Evolutionary conservation across 768 basidiomycete genomes (phyloP), one percentile per base, ranked within the genome.

Genomic region (Calocybe gangraenosa): DNA sequence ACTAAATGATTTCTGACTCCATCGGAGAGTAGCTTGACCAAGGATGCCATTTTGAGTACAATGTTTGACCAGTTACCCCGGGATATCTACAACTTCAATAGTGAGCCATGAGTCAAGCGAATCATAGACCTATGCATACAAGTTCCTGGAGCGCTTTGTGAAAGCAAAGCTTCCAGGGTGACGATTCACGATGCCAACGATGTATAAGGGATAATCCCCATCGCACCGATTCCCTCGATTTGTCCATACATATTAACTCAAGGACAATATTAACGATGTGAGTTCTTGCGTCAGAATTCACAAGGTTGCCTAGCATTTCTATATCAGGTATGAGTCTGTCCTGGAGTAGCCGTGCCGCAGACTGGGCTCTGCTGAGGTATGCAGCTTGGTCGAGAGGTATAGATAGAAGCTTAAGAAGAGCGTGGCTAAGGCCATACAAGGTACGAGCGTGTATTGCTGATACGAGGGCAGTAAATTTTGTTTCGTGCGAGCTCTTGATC

Each of bases 281-380:
- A 17, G 59, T 60, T 49, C 68, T 65, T 17, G 68, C 63, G 17
- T 75, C 73, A 2, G 55, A 37, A 13, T 59, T 47, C 40, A 48
- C 51, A 8, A 37, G 53, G 37, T 55, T 44, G 32, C 58, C 59
- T 37, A 83, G 55, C 3, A 60, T 58, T 13, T 71, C 68, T 1
- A 76, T 59, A 50, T 79, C 77, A 3, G 75, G 74, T 3, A 84
- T 61, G 17, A 79, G 63, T 22, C 72, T 70, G 13, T 62, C 71
- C 31, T 73, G 67, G 8, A 81, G 48, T 5, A 76, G 19, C 3
- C 54, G 47, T 7, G 71, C 57, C 13, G 75, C 60, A 25, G 62
- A 51, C 13, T 60, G 55, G 1, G 58, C 62, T 44, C 73, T 45
- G 10, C 48, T 33, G 22, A 53, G 19, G 10, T 48, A 52, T 5